phyloP scores from a whole-genome alignment of 83 land plant genomes.

The Larix sibirica region DNA sequence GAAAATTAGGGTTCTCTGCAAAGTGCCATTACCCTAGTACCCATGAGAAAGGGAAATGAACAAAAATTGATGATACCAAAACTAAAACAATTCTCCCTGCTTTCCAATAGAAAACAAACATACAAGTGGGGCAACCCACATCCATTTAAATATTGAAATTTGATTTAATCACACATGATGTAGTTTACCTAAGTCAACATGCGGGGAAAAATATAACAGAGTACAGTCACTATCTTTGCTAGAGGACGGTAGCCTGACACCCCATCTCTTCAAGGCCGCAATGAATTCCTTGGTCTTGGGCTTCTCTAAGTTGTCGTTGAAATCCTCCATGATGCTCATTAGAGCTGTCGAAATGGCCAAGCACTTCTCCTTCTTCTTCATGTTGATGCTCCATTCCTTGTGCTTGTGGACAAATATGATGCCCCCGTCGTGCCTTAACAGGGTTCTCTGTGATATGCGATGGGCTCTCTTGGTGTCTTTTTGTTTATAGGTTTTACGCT shows the following conservation, averaged over 20 bases:
- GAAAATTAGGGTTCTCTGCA: no score
- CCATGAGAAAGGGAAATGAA: no score
- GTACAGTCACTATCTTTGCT: no score
- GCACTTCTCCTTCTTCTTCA: constrained; percentile 89
- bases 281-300: constrained; percentile 90
- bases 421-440: constrained; percentile 91
- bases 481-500: constrained; percentile 82
- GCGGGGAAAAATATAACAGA: no score
- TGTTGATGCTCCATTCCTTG: constrained; percentile 89
- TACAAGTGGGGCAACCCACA: no score
- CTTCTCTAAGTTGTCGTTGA: constrained; percentile 45
- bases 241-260: constrained; percentile 34
- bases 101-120: no score
- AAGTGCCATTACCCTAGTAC: no score
- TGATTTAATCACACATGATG: no score
- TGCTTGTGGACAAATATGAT: constrained; percentile 94
- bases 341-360: constrained; percentile 88
- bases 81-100: no score
- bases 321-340: constrained; percentile 75
- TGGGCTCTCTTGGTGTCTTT: constrained; percentile 87
- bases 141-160: no score
- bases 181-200: no score
- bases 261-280: constrained; percentile 79
- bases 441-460: constrained; percentile 82
- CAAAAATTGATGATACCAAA: no score